Percentiles rank a stretch among this genome's conserved stretches.
Evolutionary conservation across 352 stramenopile genomes (phyloP).

Genomic region (Phytophthora chlamydospora): DNA sequence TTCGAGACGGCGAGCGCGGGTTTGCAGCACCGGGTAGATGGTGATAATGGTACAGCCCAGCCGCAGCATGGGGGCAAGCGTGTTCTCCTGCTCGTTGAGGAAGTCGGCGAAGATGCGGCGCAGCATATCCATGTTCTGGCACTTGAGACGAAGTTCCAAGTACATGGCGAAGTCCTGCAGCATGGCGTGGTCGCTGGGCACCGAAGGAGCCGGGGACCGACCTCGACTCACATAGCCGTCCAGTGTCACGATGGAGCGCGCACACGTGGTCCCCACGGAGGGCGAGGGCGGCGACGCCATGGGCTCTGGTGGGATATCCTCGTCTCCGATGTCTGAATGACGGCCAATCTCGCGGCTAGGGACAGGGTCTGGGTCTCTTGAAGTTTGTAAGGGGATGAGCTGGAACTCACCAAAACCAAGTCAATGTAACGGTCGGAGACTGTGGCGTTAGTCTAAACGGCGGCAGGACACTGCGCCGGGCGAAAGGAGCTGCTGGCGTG

Average conservation of each 20-base stretch:
- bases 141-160: constrained; percentile 55
- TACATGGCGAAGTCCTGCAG: constrained; percentile 62
- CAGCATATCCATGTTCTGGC: constrained; percentile 53
- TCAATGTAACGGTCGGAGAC: neutral
- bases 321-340: too few species aligned
- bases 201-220: constrained; percentile 26
- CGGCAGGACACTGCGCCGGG: constrained; percentile 1
- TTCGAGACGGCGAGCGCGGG: neutral
- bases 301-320: too few species aligned
- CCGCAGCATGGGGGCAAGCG: constrained; percentile 45
- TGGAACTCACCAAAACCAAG: neutral
- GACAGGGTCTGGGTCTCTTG: too few species aligned
- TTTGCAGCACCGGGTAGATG: constrained; percentile 41
- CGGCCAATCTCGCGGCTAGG: too few species aligned
- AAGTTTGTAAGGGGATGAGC: too few species aligned
- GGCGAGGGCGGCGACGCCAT: neutral
- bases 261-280: neutral
- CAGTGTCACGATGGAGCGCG: constrained; percentile 32
- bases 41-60: constrained; percentile 44
- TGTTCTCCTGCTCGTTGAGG: constrained; percentile 54
- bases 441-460: constrained; percentile 1
- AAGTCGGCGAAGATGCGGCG: constrained; percentile 63
- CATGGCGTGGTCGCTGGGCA: constrained; percentile 41
- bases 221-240: constrained; percentile 42
- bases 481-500: constrained; percentile 2